Percentiles rank a stretch among this genome's conserved stretches.
Conservation (phyloP, 1,139 yeast genomes). For the Diutina neorugosa region DNA sequence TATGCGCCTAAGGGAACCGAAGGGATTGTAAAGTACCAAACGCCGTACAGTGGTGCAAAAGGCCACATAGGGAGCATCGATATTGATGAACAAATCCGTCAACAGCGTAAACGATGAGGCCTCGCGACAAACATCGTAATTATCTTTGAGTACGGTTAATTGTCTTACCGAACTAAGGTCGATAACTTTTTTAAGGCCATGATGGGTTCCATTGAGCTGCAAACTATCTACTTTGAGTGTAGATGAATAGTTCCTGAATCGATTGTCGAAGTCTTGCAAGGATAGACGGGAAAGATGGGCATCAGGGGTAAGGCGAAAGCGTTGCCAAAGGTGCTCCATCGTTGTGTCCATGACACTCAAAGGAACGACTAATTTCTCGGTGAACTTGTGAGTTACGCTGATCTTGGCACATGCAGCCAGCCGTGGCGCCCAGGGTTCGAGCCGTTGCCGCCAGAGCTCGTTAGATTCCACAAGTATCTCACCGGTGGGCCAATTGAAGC, state of each 20-base stretch:
- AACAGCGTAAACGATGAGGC: background rate
- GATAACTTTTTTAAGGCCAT: too few species aligned
- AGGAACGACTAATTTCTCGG: too few species aligned
- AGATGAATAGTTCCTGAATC: too few species aligned
- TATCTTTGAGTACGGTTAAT: background rate
- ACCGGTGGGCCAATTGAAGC: background rate
- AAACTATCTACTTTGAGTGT: background rate
- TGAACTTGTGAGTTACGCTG: too few species aligned
- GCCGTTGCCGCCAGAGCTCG: too few species aligned
- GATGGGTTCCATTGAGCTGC: background rate
- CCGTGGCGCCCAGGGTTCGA: too few species aligned
- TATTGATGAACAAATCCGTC: background rate
- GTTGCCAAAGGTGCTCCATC: too few species aligned
- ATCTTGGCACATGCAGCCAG: too few species aligned
- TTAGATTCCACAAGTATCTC: too few species aligned
- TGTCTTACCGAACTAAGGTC: background rate
- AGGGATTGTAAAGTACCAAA: background rate
- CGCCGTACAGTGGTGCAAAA: background rate
- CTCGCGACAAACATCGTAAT: background rate
- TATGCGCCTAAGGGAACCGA: too few species aligned
- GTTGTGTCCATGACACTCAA: too few species aligned
- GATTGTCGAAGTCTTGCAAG: background rate
- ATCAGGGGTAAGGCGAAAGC: too few species aligned
- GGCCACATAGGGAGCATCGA: background rate
- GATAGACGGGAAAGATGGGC: background rate